A percentile compares a stretch with the other conserved stretches of the same genome.
Conservation (phyloP, 768 basidiomycete species). For the Fomitopsis pulvina region DNA sequence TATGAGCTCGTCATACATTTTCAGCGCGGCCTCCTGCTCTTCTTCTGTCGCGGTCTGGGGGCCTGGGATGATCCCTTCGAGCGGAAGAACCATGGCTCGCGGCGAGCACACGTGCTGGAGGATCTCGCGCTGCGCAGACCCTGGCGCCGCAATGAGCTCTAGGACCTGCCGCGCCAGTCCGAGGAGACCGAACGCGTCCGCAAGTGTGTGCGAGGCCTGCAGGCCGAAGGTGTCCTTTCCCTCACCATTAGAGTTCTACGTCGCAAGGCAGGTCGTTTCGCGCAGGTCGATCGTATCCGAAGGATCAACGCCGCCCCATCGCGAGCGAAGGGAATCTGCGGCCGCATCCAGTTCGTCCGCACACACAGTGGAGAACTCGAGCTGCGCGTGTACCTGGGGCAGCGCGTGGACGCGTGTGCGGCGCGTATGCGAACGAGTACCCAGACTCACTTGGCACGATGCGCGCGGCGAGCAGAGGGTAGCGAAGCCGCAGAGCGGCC, state of each 20-base stretch:
- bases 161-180: not conserved
- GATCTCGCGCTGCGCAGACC: not conserved
- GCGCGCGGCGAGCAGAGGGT: not conserved
- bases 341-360: not conserved
- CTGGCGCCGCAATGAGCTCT: not conserved
- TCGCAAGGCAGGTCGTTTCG: not conserved
- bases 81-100: not conserved
- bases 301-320: not conserved
- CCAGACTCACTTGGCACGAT: not conserved
- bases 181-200: not conserved
- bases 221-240: not conserved
- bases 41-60: not conserved
- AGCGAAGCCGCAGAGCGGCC: not conserved
- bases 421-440: not conserved
- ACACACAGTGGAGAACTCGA: not conserved
- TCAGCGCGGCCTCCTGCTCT: not conserved
- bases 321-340: not conserved
- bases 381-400: not conserved
- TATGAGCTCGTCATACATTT: not conserved
- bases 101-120: not conserved
- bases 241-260: not conserved
- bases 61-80: not conserved
- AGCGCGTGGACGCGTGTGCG: not conserved
- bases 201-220: not conserved
- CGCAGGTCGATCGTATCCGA: not conserved